These are phyloP conservation scores for Apophysomyces ossiformis DNA, from an alignment of 371 early-diverging fungal genomes.

Conservation along the genomic window DNA sequence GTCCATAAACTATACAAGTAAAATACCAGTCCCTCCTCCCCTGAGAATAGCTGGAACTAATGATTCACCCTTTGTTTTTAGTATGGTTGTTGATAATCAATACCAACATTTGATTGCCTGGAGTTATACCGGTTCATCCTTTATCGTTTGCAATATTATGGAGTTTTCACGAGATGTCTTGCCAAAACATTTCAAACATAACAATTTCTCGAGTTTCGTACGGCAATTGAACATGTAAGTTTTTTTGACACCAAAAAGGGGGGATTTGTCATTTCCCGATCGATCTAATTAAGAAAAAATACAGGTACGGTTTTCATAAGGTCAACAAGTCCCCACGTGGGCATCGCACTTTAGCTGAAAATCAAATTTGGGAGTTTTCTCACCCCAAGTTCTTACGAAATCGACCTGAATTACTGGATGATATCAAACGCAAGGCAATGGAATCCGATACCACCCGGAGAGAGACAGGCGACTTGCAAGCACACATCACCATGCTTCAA, in stretches of 20 bases:
- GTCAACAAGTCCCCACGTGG: constrained; percentile 87
- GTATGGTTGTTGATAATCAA: constrained; percentile 83
- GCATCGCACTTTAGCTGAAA: constrained; percentile 79
- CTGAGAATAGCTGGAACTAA: background rate
- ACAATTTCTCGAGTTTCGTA: constrained; percentile 88
- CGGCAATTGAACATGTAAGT: constrained; percentile 87
- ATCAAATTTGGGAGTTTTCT: constrained; percentile 94
- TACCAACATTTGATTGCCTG: constrained; percentile 86
- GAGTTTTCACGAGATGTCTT: constrained; percentile 83
- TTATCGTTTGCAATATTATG: constrained; percentile 89
- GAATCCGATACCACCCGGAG: constrained; percentile 77
- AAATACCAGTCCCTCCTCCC: too few species aligned
- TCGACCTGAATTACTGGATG: constrained; percentile 80
- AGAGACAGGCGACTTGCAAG: constrained; percentile 74
- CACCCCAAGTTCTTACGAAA: constrained; percentile 84
- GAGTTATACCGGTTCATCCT: constrained; percentile 85
- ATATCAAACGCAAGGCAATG: constrained; percentile 87
- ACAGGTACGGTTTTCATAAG: constrained; percentile 90
- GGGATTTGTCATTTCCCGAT: background rate
- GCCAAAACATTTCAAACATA: constrained; percentile 88
- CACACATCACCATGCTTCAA: constrained; percentile 78
- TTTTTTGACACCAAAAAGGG: background rate
- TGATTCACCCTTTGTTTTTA: constrained; percentile 20
- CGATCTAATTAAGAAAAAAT: background rate
- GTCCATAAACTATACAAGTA: constrained; percentile 57